A percentile compares a stretch with the other conserved stretches of the same genome.
phyloP scores from a whole-genome alignment of 2,329 filamentous ascomycete species.

The Calonectria henricotiae region DNA sequence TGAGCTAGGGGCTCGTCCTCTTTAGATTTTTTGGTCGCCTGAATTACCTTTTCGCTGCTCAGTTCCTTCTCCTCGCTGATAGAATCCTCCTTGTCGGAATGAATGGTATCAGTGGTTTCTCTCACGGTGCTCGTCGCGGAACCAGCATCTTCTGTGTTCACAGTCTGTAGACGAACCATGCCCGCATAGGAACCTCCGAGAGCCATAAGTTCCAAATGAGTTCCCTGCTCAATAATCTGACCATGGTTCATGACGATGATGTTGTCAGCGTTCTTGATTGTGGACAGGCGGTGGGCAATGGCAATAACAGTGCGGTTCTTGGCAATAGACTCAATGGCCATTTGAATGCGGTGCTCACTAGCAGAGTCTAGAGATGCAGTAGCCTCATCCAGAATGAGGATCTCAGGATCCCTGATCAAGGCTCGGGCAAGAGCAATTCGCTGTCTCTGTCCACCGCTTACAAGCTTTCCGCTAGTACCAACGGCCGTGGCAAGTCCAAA shows the following conservation, averaged over 20 bases:
- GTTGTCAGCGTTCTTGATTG: conserved; percentile 76
- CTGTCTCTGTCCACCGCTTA: conserved; percentile 76
- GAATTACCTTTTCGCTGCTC: conserved; percentile 54
- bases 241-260: conserved; percentile 78
- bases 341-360: conserved; percentile 71
- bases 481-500: conserved; percentile 70
- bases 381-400: conserved; percentile 75
- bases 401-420: conserved; percentile 70
- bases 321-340: conserved; percentile 63
- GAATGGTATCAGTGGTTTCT: conserved; percentile 63
- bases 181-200: conserved; percentile 68
- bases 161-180: conserved; percentile 66
- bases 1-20: conserved; percentile 57
- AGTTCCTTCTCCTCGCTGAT: conserved; percentile 55
- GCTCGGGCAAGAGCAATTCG: conserved; percentile 73
- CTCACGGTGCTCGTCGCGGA: conserved; percentile 55
- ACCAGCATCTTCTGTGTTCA: conserved; percentile 54
- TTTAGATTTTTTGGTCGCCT: conserved; percentile 58
- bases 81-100: conserved; percentile 58
- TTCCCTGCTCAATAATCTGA: conserved; percentile 75
- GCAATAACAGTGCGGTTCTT: conserved; percentile 76
- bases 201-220: conserved; percentile 73
- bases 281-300: conserved; percentile 76
- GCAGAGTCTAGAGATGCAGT: conserved; percentile 74
- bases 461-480: conserved; percentile 69